phyloP scores from a whole-genome alignment of 306 rosid species.

The Crotalaria pallida region DNA sequence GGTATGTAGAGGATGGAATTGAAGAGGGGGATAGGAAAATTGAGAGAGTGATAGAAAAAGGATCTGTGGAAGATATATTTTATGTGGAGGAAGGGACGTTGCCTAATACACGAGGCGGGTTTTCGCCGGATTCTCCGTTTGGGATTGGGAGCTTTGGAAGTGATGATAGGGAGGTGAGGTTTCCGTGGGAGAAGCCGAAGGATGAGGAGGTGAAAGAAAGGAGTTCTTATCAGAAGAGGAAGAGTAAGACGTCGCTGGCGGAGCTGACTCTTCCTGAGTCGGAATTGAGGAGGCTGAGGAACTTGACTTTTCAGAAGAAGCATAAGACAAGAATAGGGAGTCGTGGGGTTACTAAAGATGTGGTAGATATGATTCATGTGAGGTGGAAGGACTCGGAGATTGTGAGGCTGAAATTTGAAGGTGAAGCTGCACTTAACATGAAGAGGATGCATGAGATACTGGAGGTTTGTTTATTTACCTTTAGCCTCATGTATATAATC shows the following conservation, averaged over 20 bases:
- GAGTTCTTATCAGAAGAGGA: constrained; percentile 28
- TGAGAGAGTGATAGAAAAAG: constrained; percentile 63
- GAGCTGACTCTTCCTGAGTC: constrained; percentile 90
- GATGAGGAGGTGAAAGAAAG: constrained; percentile 36
- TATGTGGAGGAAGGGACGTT: constrained; percentile 80
- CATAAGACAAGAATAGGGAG: constrained; percentile 91
- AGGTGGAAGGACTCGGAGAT: constrained; percentile 80
- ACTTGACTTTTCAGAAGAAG: constrained; percentile 79
- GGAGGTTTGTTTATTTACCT: constrained; percentile 61
- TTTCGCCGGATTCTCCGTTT: constrained; percentile 57
- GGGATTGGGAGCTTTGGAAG: constrained; percentile 68
- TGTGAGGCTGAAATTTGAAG: constrained; percentile 85
- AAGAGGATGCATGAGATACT: constrained; percentile 89
- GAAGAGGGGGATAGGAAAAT: constrained; percentile 23
- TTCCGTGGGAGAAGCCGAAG: constrained; percentile 90
- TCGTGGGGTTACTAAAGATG: constrained; percentile 78
- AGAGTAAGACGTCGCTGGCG: constrained; percentile 60
- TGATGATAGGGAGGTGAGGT: constrained; percentile 63
- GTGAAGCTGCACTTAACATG: constrained; percentile 94
- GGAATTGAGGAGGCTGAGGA: constrained; percentile 76
- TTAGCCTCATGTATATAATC: constrained; percentile 1
- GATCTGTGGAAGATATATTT: constrained; percentile 90
- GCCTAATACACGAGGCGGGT: constrained; percentile 81
- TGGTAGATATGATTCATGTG: constrained; percentile 85
- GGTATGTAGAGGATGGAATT: constrained; percentile 47